Conservation (phyloP, 2,329 filamentous ascomycete species). For the Didymella sp. region DNA sequence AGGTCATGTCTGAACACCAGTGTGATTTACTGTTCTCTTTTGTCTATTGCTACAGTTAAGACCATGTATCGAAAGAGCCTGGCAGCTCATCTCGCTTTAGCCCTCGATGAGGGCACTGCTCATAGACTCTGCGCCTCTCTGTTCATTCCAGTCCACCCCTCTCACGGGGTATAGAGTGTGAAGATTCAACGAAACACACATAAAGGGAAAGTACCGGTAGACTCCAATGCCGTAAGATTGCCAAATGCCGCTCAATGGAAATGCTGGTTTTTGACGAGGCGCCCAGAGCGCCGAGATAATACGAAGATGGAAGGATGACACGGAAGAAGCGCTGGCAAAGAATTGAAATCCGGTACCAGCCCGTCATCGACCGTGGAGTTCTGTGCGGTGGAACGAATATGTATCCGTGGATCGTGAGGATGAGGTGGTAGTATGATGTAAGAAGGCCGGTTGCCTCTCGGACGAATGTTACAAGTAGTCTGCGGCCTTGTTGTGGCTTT, state of each 20-base stretch:
- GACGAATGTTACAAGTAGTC: background rate
- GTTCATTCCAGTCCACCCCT: background rate
- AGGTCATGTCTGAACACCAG: background rate
- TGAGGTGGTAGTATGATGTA: background rate
- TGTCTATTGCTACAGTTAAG: conserved; percentile 12
- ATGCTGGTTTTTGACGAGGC: background rate
- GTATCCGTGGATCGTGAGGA: conserved; percentile 15
- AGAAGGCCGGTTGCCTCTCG: background rate
- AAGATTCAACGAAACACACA: background rate
- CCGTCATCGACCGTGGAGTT: conserved; percentile 26
- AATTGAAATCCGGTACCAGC: conserved; percentile 23
- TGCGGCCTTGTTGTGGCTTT: background rate
- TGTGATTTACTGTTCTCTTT: conserved; percentile 8
- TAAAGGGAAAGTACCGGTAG: background rate
- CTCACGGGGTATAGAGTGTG: conserved; percentile 12
- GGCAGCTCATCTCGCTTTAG: background rate
- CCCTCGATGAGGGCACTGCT: background rate
- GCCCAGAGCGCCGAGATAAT: conserved; percentile 6
- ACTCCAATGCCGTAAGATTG: conserved; percentile 7
- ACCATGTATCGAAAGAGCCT: background rate
- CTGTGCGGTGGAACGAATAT: conserved; percentile 22
- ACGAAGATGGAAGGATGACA: conserved; percentile 1
- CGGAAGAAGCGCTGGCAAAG: conserved; percentile 14
- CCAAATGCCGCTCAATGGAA: conserved; percentile 16
- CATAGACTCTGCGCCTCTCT: background rate